phyloP scores from a whole-genome alignment of 2,329 filamentous ascomycete species.

The Sporothrix brasiliensis region DNA sequence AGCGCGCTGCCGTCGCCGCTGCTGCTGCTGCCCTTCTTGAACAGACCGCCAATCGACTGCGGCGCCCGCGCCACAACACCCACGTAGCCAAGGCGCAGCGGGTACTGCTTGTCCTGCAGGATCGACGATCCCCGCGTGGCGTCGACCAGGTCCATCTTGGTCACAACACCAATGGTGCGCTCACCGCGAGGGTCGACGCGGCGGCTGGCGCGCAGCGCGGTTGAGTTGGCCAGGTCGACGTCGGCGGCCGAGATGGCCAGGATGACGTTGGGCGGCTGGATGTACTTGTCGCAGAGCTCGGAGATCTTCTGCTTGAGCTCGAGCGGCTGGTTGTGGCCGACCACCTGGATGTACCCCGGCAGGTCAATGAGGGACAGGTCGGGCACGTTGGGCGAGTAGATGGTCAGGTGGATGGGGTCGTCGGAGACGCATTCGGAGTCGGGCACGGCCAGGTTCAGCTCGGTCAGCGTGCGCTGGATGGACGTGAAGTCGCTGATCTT shows the following conservation, averaged over 20 bases:
- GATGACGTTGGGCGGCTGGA: slow-evolving; percentile 93
- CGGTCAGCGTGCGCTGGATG: slow-evolving; percentile 90
- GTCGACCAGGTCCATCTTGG: slow-evolving; percentile 98
- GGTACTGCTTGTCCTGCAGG: slow-evolving; percentile 87
- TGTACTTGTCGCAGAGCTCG: slow-evolving; percentile 97
- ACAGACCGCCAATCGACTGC: slow-evolving; percentile 62
- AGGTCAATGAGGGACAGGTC: slow-evolving; percentile 95
- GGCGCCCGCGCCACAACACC: slow-evolving; percentile 89
- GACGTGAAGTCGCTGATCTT: slow-evolving; percentile 90
- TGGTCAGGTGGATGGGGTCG: slow-evolving; percentile 92
- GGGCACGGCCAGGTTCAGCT: slow-evolving; percentile 90
- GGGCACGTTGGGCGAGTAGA: slow-evolving; percentile 93
- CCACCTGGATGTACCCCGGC: slow-evolving; percentile 95
- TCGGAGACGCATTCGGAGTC: slow-evolving; percentile 91
- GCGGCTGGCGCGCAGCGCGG: slow-evolving; percentile 83
- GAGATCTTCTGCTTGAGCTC: slow-evolving; percentile 95
- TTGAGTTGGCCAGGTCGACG: slow-evolving; percentile 95
- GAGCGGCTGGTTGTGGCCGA: slow-evolving; percentile 83
- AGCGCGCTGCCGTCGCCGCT: slow-evolving; percentile 58
- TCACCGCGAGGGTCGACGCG: slow-evolving; percentile 93
- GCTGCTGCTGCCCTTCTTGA: slow-evolving; percentile 72
- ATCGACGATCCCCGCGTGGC: slow-evolving; percentile 75
- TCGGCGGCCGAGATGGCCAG: slow-evolving; percentile 96
- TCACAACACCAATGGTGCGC: slow-evolving; percentile 96
- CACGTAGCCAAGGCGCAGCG: slow-evolving; percentile 91